phyloP scores from a whole-genome alignment of 768 basidiomycete genomes.

The Suillus occidentalis region DNA sequence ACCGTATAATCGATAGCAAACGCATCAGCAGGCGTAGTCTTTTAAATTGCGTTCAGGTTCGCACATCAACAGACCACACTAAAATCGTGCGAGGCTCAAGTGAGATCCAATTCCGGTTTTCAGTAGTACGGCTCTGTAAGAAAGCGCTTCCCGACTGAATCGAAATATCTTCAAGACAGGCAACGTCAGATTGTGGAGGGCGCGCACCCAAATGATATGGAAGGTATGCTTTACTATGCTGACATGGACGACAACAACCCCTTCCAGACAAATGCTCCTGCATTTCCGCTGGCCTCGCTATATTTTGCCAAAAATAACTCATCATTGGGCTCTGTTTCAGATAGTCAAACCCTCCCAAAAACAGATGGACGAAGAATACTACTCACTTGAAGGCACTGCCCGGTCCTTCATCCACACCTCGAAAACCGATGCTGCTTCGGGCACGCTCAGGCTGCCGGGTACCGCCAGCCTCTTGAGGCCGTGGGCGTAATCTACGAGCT shows the following conservation, averaged over 20 bases:
- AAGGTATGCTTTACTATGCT: conserved; percentile 8
- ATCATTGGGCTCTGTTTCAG: conserved; percentile 46
- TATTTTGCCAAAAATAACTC: conserved; percentile 80
- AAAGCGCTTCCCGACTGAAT: neutral
- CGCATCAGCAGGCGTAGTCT: neutral
- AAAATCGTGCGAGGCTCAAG: neutral
- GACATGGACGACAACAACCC: conserved; percentile 45
- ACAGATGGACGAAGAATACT: neutral
- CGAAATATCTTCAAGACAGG: neutral
- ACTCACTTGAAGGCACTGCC: conserved; percentile 52
- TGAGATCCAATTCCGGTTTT: neutral
- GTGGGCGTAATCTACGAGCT: conserved; percentile 50
- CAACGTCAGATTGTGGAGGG: neutral
- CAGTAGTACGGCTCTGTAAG: neutral
- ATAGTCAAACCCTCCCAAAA: neutral
- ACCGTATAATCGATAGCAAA: neutral
- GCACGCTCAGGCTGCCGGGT: conserved; percentile 57
- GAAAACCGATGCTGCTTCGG: conserved; percentile 75
- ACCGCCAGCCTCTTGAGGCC: conserved; percentile 53
- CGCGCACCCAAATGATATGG: neutral
- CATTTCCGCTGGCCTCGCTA: conserved; percentile 74
- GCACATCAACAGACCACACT: neutral
- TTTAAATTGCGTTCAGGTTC: neutral
- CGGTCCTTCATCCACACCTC: conserved; percentile 72
- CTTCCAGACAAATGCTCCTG: conserved; percentile 75